These are phyloP conservation scores for Leccinum huronense DNA, from an alignment of 1,284 basidiomycete species.

Conservation along the genomic window DNA sequence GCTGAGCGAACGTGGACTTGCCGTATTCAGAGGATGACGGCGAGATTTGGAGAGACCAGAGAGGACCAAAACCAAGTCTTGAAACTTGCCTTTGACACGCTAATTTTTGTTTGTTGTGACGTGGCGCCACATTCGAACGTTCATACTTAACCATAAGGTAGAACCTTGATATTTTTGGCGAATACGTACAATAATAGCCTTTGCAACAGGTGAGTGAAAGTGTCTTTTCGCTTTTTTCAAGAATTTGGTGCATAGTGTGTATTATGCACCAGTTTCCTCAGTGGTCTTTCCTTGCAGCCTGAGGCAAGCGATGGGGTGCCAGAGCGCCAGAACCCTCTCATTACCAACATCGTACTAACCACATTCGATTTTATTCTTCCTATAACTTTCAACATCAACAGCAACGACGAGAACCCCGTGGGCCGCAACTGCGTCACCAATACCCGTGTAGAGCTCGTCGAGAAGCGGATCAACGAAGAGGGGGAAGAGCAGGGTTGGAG, in stretches of 20 bases:
- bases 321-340: constrained; percentile 24
- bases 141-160: not conserved
- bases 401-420: constrained; percentile 42
- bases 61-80: constrained; percentile 7
- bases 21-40: constrained; percentile 17
- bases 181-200: constrained; percentile 6
- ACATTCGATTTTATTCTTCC: constrained; percentile 38
- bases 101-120: not conserved
- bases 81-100: constrained; percentile 17
- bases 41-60: constrained; percentile 11
- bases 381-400: constrained; percentile 43
- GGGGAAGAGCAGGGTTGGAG: constrained; percentile 41
- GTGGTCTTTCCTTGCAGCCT: constrained; percentile 21
- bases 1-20: not conserved
- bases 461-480: constrained; percentile 37
- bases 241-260: not conserved
- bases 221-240: not conserved
- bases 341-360: constrained; percentile 28
- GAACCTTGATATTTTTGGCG: no score
- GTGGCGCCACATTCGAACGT: no score
- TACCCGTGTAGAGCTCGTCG: constrained; percentile 48
- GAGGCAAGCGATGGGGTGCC: constrained; percentile 19
- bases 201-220: constrained; percentile 12
- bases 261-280: constrained; percentile 10
- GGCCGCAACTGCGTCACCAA: constrained; percentile 43